Percentiles rank a stretch among this genome's conserved stretches.
phyloP scores from a whole-genome alignment of 2,329 filamentous ascomycete genomes.

The Pestalotiopsis sp. region DNA sequence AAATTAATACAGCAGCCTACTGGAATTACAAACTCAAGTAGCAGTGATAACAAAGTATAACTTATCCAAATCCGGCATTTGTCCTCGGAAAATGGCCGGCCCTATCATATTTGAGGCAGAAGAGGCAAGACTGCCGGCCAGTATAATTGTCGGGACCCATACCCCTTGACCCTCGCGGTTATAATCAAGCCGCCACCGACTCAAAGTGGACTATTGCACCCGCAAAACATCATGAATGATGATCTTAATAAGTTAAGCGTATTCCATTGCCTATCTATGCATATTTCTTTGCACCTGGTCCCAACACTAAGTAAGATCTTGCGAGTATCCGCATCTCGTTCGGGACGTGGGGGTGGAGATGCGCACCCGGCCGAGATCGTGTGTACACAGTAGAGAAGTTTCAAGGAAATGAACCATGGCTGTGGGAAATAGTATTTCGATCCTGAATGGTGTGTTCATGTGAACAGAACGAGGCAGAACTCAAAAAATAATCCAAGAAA shows the following conservation, averaged over 20 bases:
- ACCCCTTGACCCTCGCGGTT: neutral
- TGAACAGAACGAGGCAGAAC: no score
- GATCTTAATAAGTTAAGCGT: neutral
- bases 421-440: no score
- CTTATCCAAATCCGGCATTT: neutral
- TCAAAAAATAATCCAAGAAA: no score
- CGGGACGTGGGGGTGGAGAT: neutral
- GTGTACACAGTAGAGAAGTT: neutral
- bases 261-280: neutral
- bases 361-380: neutral
- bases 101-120: neutral
- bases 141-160: neutral
- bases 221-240: neutral
- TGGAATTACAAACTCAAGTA: no score
- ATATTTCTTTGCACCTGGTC: neutral
- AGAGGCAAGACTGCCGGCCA: neutral
- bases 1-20: no score
- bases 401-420: no score
- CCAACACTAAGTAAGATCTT: neutral
- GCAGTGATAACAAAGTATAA: neutral
- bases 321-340: neutral
- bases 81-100: neutral
- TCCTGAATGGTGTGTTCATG: no score
- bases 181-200: neutral
- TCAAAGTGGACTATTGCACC: neutral